A percentile compares a stretch with the other conserved stretches of the same genome.
Conservation (phyloP, 352 stramenopile genomes). For the Plasmopara viticola region DNA sequence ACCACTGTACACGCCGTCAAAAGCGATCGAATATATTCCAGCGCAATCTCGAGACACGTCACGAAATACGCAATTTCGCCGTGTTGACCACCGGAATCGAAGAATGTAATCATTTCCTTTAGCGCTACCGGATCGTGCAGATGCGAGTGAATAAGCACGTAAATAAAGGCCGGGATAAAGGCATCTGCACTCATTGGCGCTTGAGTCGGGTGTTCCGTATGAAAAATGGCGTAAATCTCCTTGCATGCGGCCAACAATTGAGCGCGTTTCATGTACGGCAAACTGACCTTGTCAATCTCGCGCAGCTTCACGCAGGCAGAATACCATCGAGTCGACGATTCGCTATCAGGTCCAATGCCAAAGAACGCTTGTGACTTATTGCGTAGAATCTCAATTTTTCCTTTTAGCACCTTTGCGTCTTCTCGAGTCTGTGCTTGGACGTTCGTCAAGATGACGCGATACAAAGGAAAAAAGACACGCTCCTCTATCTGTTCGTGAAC, state of each 20-base stretch:
- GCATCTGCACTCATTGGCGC: constrained; percentile 81
- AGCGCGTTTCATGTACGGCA: constrained; percentile 79
- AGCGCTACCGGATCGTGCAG: constrained; percentile 62
- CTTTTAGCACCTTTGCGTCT: constrained; percentile 68
- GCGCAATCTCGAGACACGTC: constrained; percentile 80
- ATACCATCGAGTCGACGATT: constrained; percentile 56
- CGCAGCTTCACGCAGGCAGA: constrained; percentile 57
- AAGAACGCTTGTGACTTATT: constrained; percentile 81
- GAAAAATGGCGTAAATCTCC: constrained; percentile 77
- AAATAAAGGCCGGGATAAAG: constrained; percentile 86
- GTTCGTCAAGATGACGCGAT: constrained; percentile 57
- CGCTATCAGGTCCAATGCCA: constrained; percentile 58
- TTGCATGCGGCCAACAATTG: constrained; percentile 71
- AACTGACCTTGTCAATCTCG: constrained; percentile 68
- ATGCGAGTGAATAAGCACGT: constrained; percentile 72
- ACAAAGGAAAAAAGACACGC: constrained; percentile 75
- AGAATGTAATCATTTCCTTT: constrained; percentile 78
- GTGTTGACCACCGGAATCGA: constrained; percentile 55
- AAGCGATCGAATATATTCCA: constrained; percentile 84
- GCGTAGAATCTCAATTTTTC: constrained; percentile 78
- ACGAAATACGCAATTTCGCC: constrained; percentile 85
- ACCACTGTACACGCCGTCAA: constrained; percentile 77
- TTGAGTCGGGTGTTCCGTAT: constrained; percentile 60
- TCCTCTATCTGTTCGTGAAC: constrained; percentile 83
- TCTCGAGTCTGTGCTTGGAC: constrained; percentile 48